These are phyloP conservation scores for Pneumocystis carinii DNA, from an alignment of 1,139 yeast genomes.

Conservation along the genomic window DNA sequence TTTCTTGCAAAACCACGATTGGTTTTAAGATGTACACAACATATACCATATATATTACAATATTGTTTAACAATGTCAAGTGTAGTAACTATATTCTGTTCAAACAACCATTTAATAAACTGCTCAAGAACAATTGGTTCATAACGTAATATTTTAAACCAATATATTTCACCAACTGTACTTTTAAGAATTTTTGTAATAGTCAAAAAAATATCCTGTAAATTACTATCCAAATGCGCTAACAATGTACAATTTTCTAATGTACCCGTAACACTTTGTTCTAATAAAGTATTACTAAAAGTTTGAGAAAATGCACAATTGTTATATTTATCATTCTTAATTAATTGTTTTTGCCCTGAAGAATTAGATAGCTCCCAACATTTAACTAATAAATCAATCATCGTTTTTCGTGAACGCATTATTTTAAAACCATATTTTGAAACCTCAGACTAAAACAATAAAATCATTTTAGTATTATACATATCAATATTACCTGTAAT, in stretches of 20 bases:
- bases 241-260: not conserved
- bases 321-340: not conserved
- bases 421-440: constrained; percentile 9
- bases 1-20: constrained; percentile 6
- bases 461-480: not conserved
- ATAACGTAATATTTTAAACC: constrained; percentile 15
- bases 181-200: constrained; percentile 5
- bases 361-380: constrained; percentile 6
- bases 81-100: constrained; percentile 5
- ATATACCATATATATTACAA: constrained; percentile 15
- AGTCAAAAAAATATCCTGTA: not conserved
- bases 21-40: constrained; percentile 8
- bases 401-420: constrained; percentile 5
- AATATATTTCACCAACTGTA: constrained; percentile 13
- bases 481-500: constrained; percentile 3
- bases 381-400: constrained; percentile 5
- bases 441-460: constrained; percentile 5
- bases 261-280: not conserved
- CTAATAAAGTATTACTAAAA: not conserved
- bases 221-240: not conserved
- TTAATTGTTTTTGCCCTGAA: not conserved
- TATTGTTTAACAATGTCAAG: constrained; percentile 13
- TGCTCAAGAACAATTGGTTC: constrained; percentile 16
- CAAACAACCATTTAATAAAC: constrained; percentile 10
- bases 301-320: not conserved